A percentile compares a stretch with the other conserved stretches of the same genome.
Conservation (phyloP, 805 yeast species). For the Clavispora fructus region DNA sequence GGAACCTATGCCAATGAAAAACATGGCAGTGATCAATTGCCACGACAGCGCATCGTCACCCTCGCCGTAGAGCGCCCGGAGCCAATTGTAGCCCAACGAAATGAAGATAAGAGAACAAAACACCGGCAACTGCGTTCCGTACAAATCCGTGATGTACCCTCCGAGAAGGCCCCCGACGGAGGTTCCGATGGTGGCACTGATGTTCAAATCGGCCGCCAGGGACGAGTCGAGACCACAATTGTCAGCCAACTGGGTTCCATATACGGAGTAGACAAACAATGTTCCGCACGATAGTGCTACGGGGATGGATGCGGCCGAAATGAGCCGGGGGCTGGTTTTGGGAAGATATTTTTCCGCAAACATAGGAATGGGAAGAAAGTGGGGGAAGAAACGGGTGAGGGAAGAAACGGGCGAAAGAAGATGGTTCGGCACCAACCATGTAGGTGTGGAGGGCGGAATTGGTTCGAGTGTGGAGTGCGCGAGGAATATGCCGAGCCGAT, state of each 20-base stretch:
- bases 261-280: slow-evolving; percentile 29
- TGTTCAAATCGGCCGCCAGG: slow-evolving; percentile 26
- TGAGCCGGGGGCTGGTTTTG: slow-evolving; percentile 4
- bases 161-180: slow-evolving; percentile 30
- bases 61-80: slow-evolving; percentile 16
- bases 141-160: slow-evolving; percentile 28
- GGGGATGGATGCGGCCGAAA: slow-evolving; percentile 22
- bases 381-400: no score
- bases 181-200: slow-evolving; percentile 27
- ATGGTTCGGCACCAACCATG: no score
- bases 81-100: slow-evolving; percentile 24
- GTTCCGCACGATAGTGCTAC: slow-evolving; percentile 32
- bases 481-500: no score
- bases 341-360: slow-evolving; percentile 1
- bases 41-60: slow-evolving; percentile 15
- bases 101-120: slow-evolving; percentile 20
- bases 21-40: slow-evolving; percentile 22
- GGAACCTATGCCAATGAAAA: slow-evolving; percentile 28
- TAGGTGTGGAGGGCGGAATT: no score
- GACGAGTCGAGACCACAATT: slow-evolving; percentile 24
- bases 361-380: neutral
- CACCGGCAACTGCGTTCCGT: slow-evolving; percentile 32
- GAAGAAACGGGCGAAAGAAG: no score
- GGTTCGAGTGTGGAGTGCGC: no score
- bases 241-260: slow-evolving; percentile 28